phyloP scores from a whole-genome alignment of 2,329 filamentous ascomycete genomes.

The Fusarium globosum region DNA sequence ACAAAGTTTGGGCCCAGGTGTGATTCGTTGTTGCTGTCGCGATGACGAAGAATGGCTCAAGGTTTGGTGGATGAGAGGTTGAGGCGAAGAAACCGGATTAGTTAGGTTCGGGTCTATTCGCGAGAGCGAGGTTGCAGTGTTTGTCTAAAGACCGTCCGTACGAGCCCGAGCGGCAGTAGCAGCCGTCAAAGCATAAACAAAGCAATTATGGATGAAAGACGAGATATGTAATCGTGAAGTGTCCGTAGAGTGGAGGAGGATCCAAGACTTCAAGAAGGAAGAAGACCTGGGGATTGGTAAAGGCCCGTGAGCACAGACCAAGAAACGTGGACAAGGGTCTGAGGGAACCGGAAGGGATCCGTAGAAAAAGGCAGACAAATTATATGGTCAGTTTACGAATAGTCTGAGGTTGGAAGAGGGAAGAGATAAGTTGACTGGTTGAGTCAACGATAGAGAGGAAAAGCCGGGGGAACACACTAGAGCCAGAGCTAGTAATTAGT shows the following conservation, averaged over 20 bases:
- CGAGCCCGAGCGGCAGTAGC: background rate
- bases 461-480: background rate
- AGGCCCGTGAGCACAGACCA: conserved; percentile 34
- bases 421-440: background rate
- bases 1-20: conserved; percentile 5
- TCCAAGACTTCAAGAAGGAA: conserved; percentile 18
- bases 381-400: conserved; percentile 8
- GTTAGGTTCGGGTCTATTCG: background rate
- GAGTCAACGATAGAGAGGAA: background rate
- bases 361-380: background rate
- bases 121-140: background rate
- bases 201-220: conserved; percentile 22
- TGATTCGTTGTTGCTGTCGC: conserved; percentile 9
- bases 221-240: conserved; percentile 2
- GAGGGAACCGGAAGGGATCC: background rate
- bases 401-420: background rate
- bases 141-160: background rate
- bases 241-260: conserved; percentile 27
- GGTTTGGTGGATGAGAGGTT: background rate
- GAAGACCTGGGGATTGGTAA: conserved; percentile 37
- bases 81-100: background rate
- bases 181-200: conserved; percentile 6
- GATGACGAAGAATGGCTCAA: background rate
- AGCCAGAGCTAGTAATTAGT: background rate
- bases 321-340: conserved; percentile 27